phyloP scores from a whole-genome alignment of 768 basidiomycete genomes.

The Termitomyces sp. region DNA sequence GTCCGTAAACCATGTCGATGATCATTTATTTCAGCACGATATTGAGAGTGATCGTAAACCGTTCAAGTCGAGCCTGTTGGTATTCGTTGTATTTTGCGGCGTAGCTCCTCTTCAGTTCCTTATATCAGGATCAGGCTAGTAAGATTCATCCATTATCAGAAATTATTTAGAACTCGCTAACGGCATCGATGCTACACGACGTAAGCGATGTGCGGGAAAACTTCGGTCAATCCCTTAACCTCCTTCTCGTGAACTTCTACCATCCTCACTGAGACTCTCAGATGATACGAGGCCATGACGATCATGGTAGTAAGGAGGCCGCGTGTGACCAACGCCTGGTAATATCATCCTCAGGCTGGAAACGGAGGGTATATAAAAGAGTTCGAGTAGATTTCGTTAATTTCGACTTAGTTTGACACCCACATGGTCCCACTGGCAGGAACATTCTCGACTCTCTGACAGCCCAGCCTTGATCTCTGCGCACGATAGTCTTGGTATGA shows the following conservation, averaged over 20 bases:
- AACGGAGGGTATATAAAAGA: neutral
- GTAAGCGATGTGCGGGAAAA: neutral
- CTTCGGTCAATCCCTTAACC: neutral
- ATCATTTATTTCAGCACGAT: neutral
- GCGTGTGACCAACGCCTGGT: neutral
- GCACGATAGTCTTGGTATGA: slow-evolving; percentile 48
- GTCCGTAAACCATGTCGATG: neutral
- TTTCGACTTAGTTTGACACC: neutral
- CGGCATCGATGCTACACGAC: neutral
- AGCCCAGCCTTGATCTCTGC: slow-evolving; percentile 42
- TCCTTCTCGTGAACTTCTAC: too few relatives aligned
- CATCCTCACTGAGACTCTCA: neutral
- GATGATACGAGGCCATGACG: neutral
- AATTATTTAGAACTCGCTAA: neutral
- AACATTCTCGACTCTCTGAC: too few relatives aligned
- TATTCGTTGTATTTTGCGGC: neutral
- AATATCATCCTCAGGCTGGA: neutral
- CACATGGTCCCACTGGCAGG: too few relatives aligned
- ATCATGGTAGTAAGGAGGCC: neutral
- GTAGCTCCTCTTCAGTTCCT: too few relatives aligned
- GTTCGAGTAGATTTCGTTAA: neutral
- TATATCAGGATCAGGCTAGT: neutral
- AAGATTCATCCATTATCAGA: neutral
- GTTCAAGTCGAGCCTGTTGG: too few relatives aligned
- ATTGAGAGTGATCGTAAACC: too few relatives aligned